Base-by-base conservation (phyloP, 164 flowering plant species). In the Vitis vinifera region DNA sequence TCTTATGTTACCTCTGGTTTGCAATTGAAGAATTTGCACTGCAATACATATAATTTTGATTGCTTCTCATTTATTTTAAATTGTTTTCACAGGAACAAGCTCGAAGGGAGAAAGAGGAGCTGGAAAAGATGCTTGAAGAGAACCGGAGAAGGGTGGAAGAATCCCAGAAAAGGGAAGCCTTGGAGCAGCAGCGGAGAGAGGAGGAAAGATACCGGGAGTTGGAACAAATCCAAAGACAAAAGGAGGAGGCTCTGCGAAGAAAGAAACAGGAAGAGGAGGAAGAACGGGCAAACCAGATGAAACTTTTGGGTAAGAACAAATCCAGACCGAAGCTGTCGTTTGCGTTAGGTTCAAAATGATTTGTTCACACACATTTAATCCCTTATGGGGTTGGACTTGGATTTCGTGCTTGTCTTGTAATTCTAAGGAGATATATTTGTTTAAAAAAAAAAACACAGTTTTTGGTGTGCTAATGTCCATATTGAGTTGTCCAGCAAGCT, bases 221-320 rank as follows among this genome's bases (percentile, higher is more conserved):
- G 79, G 98, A 93, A 71, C 87, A 80, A 83, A 78, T 89, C 27
- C 98, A 96, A 71, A 84, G 94, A 67, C 90, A 89, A 71, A 92
- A 86, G 57, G 98, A 93, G 81, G 99, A 93, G 80, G 95, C 92
- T 5, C 52, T 89, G 91, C 69, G 88, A 55, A 83, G 91, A 80
- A 96, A 93, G 88, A 96, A 89, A 75, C 79, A 84, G 67, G 86
- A 91, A 78, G 98, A 93, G 77, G 98, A 96, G 72, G 97, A 92
- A 79, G 91, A 88, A 72, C 87, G 97, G 12, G 72, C 79, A 31
- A 90, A 90, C 67, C 98, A 91, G 76, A 88, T 87, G 89, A 85
- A 83, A 66, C 55, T 96, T 68, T 75, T 96, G 77, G 99, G 99
- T 49, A 96, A 93, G 87, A 96, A 96, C 85, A 96, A 96, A 72